Percentiles rank a stretch among this genome's conserved stretches.
phyloP scores from a whole-genome alignment of 257 asterid species.

The Coffea canephora region DNA sequence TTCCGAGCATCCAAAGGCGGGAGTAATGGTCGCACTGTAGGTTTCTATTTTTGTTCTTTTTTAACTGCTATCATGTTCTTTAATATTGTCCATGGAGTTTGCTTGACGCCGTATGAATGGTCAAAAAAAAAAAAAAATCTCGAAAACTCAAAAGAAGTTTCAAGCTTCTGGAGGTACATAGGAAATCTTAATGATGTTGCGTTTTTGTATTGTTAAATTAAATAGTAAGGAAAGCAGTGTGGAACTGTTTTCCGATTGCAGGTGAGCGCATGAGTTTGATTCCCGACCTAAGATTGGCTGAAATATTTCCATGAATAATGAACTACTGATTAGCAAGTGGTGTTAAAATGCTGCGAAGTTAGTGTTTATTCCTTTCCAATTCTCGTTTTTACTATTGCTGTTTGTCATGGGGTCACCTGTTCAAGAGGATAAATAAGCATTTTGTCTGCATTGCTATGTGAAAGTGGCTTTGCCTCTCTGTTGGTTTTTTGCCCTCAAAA shows the following conservation, averaged over 20 bases:
- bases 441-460: not conserved
- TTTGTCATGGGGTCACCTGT: not conserved
- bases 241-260: not conserved
- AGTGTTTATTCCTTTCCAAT: not conserved
- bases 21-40: slow-evolving; percentile 37
- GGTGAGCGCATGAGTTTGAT: not conserved
- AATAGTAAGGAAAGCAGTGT: not conserved
- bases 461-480: no score
- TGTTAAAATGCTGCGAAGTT: not conserved
- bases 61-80: slow-evolving; percentile 1
- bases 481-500: not conserved
- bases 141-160: not conserved
- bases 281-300: not conserved
- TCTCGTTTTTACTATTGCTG: no score
- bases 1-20: slow-evolving; percentile 35
- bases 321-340: not conserved
- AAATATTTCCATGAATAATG: not conserved
- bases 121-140: not conserved
- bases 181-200: not conserved
- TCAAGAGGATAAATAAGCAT: not conserved
- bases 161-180: not conserved
- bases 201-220: not conserved
- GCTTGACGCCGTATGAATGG: not conserved
- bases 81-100: not conserved
- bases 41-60: slow-evolving; percentile 32